phyloP scores from a whole-genome alignment of 31 red algal species.

The Odonthalia washingtoniensis region DNA sequence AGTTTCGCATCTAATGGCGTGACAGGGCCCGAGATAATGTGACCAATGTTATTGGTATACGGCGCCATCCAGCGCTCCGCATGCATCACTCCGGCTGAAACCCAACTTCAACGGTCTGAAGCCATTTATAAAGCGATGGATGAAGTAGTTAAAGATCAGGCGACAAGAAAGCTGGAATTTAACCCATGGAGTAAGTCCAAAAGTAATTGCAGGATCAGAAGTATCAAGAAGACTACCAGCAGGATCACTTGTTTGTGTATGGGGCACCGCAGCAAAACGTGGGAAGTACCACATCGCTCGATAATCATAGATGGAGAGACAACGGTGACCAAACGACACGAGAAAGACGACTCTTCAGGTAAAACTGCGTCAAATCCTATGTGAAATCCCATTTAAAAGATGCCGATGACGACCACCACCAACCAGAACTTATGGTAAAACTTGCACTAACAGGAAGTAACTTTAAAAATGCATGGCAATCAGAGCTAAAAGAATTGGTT shows the following conservation, averaged over 20 bases:
- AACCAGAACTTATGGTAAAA: no score
- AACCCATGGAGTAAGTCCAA: not conserved
- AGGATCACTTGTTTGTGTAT: slow-evolving; percentile 17
- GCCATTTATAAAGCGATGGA: slow-evolving; percentile 17
- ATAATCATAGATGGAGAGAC: slow-evolving; percentile 38
- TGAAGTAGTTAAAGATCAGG: slow-evolving; percentile 22
- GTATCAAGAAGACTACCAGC: not conserved
- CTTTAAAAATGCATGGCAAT: no score
- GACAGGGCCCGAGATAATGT: slow-evolving; percentile 17
- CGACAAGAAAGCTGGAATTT: slow-evolving; percentile 24
- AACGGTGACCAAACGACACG: not conserved
- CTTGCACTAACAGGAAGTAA: no score
- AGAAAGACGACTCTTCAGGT: no score
- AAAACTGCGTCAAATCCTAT: no score
- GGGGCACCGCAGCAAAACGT: no score
- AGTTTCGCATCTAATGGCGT: slow-evolving; percentile 16
- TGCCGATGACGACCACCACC: no score
- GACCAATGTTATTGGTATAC: slow-evolving; percentile 30
- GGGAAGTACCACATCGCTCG: slow-evolving; percentile 9
- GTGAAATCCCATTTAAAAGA: no score
- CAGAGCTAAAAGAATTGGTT: no score
- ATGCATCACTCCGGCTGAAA: not conserved
- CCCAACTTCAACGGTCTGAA: not conserved
- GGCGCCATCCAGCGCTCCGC: not conserved
- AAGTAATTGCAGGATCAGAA: not conserved